A percentile compares a stretch with the other conserved stretches of the same genome.
phyloP scores from a whole-genome alignment of 148 eudicot genomes.

The Arbutus unedo region DNA sequence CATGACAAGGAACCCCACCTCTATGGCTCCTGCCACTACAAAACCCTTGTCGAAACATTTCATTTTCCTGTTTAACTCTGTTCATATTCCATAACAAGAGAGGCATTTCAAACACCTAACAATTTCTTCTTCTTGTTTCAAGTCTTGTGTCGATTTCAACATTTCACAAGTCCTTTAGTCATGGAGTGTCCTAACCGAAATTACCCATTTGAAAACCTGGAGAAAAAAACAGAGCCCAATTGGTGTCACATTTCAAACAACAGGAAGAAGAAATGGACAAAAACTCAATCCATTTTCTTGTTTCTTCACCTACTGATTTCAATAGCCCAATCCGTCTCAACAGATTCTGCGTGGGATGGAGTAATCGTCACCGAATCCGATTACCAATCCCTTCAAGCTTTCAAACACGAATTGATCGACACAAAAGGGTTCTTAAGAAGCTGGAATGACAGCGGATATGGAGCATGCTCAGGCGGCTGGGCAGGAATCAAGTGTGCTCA shows the following conservation, averaged over 20 bases:
- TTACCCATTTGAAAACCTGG: slow-evolving; percentile 12
- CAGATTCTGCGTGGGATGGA: slow-evolving; percentile 60
- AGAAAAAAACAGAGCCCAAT: neutral
- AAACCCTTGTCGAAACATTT: slow-evolving; percentile 18
- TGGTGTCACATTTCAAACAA: slow-evolving; percentile 19
- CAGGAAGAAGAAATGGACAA: slow-evolving; percentile 39
- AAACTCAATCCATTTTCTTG: slow-evolving; percentile 14
- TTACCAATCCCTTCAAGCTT: slow-evolving; percentile 73
- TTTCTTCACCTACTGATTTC: slow-evolving; percentile 26
- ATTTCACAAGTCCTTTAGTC: too few species aligned
- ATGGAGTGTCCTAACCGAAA: slow-evolving; percentile 16
- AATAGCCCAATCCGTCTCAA: slow-evolving; percentile 20
- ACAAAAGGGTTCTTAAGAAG: slow-evolving; percentile 59
- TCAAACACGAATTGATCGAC: slow-evolving; percentile 56
- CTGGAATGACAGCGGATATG: slow-evolving; percentile 72
- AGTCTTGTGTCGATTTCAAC: neutral
- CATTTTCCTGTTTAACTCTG: neutral
- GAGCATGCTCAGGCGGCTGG: slow-evolving; percentile 84
- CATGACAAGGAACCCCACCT: slow-evolving; percentile 14
- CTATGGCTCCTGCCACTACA: slow-evolving; percentile 21
- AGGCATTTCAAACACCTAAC: neutral
- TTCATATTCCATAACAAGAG: neutral
- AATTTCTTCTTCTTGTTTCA: neutral
- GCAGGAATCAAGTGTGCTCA: slow-evolving; percentile 78
- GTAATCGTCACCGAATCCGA: slow-evolving; percentile 62